A percentile compares a stretch with the other conserved stretches of the same genome.
Conservation (phyloP, 2,329 filamentous ascomycete species). For the Aspergillus sp. region DNA sequence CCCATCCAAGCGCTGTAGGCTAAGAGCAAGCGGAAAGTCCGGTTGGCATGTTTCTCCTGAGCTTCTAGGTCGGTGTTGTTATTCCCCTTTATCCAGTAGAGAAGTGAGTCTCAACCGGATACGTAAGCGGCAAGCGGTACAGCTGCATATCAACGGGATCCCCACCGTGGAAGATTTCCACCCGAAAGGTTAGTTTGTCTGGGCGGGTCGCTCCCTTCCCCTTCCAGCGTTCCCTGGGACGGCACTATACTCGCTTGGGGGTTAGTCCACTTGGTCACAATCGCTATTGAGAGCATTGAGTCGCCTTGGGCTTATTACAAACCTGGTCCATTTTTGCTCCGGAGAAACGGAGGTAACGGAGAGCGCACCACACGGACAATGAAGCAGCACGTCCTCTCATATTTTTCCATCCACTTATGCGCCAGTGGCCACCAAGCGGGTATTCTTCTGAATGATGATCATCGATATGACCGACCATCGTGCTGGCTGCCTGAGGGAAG, state of each 20-base stretch:
- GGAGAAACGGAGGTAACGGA: not conserved
- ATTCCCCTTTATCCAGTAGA: not conserved
- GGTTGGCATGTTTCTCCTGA: slow-evolving; percentile 2
- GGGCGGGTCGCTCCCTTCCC: not conserved
- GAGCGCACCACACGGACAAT: not conserved
- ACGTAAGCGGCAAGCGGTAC: slow-evolving; percentile 7
- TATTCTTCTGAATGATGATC: not conserved
- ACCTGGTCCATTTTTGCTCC: not conserved
- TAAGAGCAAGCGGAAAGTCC: not conserved
- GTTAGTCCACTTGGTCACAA: not conserved
- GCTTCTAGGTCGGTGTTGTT: not conserved
- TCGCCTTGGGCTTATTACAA: no score
- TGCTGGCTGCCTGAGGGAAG: not conserved
- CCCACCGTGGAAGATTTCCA: slow-evolving; percentile 8
- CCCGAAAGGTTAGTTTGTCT: slow-evolving; percentile 2
- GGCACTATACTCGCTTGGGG: not conserved
- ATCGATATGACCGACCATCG: not conserved
- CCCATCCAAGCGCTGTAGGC: not conserved
- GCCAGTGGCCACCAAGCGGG: not conserved
- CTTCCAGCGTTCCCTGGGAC: not conserved
- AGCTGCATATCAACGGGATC: slow-evolving; percentile 10
- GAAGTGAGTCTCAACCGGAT: not conserved
- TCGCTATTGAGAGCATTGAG: not conserved
- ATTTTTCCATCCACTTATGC: no score
- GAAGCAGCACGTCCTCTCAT: not conserved